Evolutionary conservation across 108 stramenopile species (phyloP).

Genomic region (Seminavis robusta): DNA sequence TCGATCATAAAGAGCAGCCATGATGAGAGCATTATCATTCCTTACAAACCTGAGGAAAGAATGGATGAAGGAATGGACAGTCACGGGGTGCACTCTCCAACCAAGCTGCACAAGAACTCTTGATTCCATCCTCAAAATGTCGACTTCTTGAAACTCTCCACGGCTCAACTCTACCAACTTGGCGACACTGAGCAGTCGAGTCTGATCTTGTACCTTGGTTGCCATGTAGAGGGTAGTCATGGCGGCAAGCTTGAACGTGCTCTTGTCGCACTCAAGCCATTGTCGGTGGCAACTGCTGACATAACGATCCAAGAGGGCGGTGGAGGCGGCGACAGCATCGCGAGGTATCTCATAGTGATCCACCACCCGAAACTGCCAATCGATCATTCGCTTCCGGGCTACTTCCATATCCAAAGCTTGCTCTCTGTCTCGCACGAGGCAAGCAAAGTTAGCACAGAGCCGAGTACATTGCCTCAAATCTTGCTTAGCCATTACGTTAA

Average conservation of each 20-base stretch:
- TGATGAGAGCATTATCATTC: too few species aligned
- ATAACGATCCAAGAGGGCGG: neutral
- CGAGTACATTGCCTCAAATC: neutral
- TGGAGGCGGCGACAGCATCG: neutral
- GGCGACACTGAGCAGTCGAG: slow-evolving; percentile 13
- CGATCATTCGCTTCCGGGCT: too few species aligned
- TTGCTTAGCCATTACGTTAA: neutral
- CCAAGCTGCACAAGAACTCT: slow-evolving; percentile 42
- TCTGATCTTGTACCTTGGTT: slow-evolving; percentile 36
- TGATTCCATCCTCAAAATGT: slow-evolving; percentile 50
- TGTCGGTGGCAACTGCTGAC: slow-evolving; percentile 15
- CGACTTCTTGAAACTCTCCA: slow-evolving; percentile 39
- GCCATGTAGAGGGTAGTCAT: slow-evolving; percentile 57
- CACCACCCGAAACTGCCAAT: slow-evolving; percentile 1
- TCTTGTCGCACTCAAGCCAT: slow-evolving; percentile 43
- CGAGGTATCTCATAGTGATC: neutral
- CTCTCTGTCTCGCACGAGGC: too few species aligned
- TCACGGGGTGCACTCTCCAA: slow-evolving; percentile 49
- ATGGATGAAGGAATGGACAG: slow-evolving; percentile 35
- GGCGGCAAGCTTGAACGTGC: slow-evolving; percentile 53
- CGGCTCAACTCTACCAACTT: slow-evolving; percentile 37
- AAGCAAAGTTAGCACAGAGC: too few species aligned
- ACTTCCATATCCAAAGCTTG: too few species aligned
- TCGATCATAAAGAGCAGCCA: slow-evolving; percentile 17
- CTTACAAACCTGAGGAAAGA: too few species aligned